phyloP scores from a whole-genome alignment of 2,329 filamentous ascomycete species.

The Leptosphaerulina australis region DNA sequence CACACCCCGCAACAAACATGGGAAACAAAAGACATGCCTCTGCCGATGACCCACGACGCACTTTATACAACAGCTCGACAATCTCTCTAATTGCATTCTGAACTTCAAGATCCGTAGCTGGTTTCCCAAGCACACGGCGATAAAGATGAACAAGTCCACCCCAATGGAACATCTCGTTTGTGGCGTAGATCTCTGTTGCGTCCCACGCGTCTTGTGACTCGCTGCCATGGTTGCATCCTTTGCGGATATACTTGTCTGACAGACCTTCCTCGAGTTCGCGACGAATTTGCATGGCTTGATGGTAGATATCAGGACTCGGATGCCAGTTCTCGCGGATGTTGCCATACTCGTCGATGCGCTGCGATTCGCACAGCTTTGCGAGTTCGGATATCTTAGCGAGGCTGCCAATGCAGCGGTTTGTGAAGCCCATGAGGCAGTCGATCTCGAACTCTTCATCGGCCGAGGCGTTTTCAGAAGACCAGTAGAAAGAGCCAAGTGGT shows the following conservation, averaged over 20 bases:
- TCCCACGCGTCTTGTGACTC: constrained; percentile 59
- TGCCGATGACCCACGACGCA: constrained; percentile 70
- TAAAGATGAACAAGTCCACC: constrained; percentile 77
- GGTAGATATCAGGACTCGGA: constrained; percentile 61
- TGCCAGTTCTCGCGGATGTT: constrained; percentile 62
- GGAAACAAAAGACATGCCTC: constrained; percentile 80
- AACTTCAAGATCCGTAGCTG: constrained; percentile 64
- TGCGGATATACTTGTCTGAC: constrained; percentile 43
- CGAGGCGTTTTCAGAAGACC: constrained; percentile 52
- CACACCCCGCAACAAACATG: constrained; percentile 82
- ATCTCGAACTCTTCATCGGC: constrained; percentile 71
- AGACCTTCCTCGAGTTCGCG: constrained; percentile 65
- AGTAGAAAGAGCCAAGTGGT: constrained; percentile 52
- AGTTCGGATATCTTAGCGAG: constrained; percentile 75
- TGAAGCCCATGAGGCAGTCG: constrained; percentile 82
- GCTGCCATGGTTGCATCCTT: constrained; percentile 52
- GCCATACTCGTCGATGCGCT: constrained; percentile 63
- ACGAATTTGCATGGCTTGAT: constrained; percentile 65
- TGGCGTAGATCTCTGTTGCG: constrained; percentile 68
- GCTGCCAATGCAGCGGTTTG: constrained; percentile 71
- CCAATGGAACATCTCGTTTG: constrained; percentile 80
- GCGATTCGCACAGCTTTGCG: constrained; percentile 69
- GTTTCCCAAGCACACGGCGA: constrained; percentile 71
- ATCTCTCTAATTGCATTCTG: constrained; percentile 68
- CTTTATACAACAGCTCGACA: constrained; percentile 64